Base-by-base conservation (phyloP, 495 filamentous ascomycete genomes). In the Hapsidospora chrysogenum region DNA sequence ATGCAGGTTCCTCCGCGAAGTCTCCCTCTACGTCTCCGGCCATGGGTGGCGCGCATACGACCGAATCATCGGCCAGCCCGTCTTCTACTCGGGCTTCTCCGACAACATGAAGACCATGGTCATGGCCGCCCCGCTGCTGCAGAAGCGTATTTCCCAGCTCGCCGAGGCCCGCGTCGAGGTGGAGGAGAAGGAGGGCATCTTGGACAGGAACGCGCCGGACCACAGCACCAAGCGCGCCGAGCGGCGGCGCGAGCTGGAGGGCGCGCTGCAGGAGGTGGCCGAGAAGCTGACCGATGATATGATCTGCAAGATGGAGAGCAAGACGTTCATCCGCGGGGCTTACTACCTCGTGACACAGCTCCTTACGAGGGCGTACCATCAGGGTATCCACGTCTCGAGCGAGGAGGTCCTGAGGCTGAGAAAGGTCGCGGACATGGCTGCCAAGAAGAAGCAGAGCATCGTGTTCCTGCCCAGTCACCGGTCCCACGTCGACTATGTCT, bases 241-340 rank as follows among this genome's bases (percentile, higher is more conserved):
- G 38, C 68, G 76, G 42, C 61, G 62, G 39, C 76, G 70, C 35
- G 54, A 79, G 17, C 49, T 65, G 25, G 59, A 73, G 37, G 50
- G 58, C 19, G 51, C 64, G 23, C 50, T 75, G 21, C 62, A 68
- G 32, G 76, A 92, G 46, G 84, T 89, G 2, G 79, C 81, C 17
- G 78, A 89, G 40, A 69, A 74, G 29, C 74, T 87, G 64, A 80
- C 84, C 38, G 81, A 93, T 46, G 74, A 78, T 31, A 97, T 96
- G 89, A 94, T 96, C 36, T 95, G 89, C 69, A 97, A 96, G 56
- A 86, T 95, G 62, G 89, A 97, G 58, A 92, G 79, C 58, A 93
- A 87, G 50, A 62, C 68, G 17, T 95, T 96, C 46, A 95, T 97
- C 44, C 61, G 89, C 17, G 72, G 78, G 11, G 87, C 89, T 33